A percentile compares a stretch with the other conserved stretches of the same genome.
Conservation (phyloP, 2,329 filamentous ascomycete species). For the Diaporthe eres region DNA sequence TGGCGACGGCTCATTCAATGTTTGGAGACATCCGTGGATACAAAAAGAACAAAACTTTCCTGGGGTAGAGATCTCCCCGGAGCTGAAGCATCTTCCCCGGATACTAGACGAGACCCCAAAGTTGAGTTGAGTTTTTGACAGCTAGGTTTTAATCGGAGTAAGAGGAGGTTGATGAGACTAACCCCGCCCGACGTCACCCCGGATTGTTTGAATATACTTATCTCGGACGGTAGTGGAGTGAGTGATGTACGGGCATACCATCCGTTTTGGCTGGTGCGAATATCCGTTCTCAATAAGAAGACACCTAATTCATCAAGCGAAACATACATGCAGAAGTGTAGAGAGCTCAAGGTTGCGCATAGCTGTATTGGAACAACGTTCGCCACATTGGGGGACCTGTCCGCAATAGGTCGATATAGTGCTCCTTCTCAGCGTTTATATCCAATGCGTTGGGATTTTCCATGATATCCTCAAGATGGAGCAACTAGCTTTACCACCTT, state of each 20-base stretch:
- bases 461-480: too few relatives aligned
- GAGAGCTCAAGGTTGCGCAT: neutral
- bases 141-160: neutral
- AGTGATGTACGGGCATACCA: too few relatives aligned
- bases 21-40: neutral
- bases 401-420: neutral
- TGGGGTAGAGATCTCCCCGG: neutral
- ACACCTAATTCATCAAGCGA: too few relatives aligned
- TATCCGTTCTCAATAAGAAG: too few relatives aligned
- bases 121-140: neutral
- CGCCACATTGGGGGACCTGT: neutral
- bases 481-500: too few relatives aligned
- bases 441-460: too few relatives aligned
- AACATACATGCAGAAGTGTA: neutral
- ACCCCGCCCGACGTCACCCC: neutral
- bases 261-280: too few relatives aligned
- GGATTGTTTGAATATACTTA: neutral
- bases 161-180: neutral
- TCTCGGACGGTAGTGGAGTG: neutral
- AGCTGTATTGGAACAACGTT: too few relatives aligned
- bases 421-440: neutral
- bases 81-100: neutral
- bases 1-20: neutral
- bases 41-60: neutral
- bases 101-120: neutral